Base-by-base conservation (phyloP, 495 filamentous ascomycete species). In the Tirmania nivea region DNA sequence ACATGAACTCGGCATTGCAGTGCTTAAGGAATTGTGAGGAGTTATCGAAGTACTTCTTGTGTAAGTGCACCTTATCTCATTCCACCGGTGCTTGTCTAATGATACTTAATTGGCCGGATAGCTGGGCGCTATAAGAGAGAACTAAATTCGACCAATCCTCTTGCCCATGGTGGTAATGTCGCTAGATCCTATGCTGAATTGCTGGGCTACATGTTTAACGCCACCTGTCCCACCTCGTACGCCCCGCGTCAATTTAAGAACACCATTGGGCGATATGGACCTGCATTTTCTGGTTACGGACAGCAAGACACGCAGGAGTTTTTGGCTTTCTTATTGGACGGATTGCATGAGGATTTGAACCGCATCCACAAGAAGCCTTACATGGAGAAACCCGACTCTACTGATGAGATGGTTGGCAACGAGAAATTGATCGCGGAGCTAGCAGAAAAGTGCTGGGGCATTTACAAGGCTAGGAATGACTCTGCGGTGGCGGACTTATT, bases 231-330 rank as follows among this genome's bases (percentile, higher is more conserved):
- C 10, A 68, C 69, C 19, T 81, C 80, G 3, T 72, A 93, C 55
- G 70, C 78, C 0, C 90, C 90, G 0, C 69, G 77, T 14, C 70
- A 78, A 17, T 86, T 96, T 67, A 95, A 94, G 62, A 72, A 72
- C 37, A 76, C 78, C 10, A 79, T 95, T 48, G 86, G 90, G 42
- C 73, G 76, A 50, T 81, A 81, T 63, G 82, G 83, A 16, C 78
- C 85, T 5, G 73, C 83, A 8, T 95, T 96, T 61, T 92, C 86
- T 5, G 89, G 90, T 5, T 96, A 88, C 61, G 86, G 85, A 4
- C 90, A 97, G 63, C 90, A 97, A 63, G 90, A 97, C 63, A 89
- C 90, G 0, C 90, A 97, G 61, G 90, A 97, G 58, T 96, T 96
- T 57, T 69, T 97, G n/a, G 86, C 90, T 53, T 96, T 94, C 65